A percentile compares a stretch with the other conserved stretches of the same genome.
phyloP scores from a whole-genome alignment of 75 land plant species.

The Sequoia sempervirens region DNA sequence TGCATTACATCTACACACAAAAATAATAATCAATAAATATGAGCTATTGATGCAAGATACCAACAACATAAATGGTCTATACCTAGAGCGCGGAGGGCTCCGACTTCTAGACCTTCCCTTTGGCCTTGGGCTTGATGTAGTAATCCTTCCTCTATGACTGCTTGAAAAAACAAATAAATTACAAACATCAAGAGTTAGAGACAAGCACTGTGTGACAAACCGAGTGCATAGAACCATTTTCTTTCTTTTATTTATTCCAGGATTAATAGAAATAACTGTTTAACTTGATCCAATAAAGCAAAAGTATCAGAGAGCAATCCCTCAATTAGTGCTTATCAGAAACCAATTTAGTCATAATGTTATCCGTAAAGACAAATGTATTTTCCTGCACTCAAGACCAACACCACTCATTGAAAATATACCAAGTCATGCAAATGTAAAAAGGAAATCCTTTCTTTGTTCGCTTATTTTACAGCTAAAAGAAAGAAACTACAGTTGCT shows the following conservation, averaged over 20 bases:
- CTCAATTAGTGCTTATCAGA: not conserved
- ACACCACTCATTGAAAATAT: too few species aligned
- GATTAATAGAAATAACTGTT: not conserved
- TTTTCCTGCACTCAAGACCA: too few species aligned
- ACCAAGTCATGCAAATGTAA: not conserved
- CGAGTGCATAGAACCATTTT: not conserved
- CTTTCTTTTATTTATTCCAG: not conserved
- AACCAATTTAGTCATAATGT: not conserved
- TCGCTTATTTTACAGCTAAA: not conserved
- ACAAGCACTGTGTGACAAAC: not conserved
- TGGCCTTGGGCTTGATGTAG: conserved; percentile 5
- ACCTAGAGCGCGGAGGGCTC: conserved; percentile 6
- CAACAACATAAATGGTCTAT: not conserved
- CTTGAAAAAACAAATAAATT: not conserved
- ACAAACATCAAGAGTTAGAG: not conserved
- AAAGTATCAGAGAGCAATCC: not conserved
- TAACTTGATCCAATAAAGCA: not conserved
- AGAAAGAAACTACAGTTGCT: not conserved
- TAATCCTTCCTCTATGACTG: conserved; percentile 9
- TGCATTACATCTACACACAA: not conserved
- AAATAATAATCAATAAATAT: not conserved
- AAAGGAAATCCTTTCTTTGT: not conserved
- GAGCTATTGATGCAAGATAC: not conserved
- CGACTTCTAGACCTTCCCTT: conserved; percentile 12
- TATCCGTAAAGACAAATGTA: too few species aligned